Evolutionary conservation across 2,329 filamentous ascomycete species (phyloP).

Genomic region (Pyrenophora tritici-repentis): DNA sequence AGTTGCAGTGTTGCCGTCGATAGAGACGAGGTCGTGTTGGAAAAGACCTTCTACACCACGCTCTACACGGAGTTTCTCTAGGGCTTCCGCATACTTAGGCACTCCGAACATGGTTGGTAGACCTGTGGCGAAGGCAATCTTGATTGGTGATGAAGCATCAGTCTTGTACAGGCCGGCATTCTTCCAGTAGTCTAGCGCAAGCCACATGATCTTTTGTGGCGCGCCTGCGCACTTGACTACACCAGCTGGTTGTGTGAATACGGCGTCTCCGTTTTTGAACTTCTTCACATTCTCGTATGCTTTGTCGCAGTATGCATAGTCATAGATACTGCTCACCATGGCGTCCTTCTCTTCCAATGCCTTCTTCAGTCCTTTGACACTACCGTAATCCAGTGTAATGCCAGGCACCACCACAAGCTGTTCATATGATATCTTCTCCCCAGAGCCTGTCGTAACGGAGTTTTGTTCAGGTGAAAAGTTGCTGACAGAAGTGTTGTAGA

Average conservation of each 20-base stretch:
- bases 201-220: conserved; percentile 51
- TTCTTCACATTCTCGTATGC: conserved; percentile 37
- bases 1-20: conserved; percentile 46
- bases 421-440: conserved; percentile 64
- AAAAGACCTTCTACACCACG: conserved; percentile 47
- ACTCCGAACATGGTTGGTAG: conserved; percentile 50
- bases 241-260: conserved; percentile 49
- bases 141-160: conserved; percentile 37
- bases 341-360: conserved; percentile 44
- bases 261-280: conserved; percentile 42
- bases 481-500: conserved; percentile 61
- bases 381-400: conserved; percentile 38
- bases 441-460: conserved; percentile 59
- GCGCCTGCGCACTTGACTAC: conserved; percentile 49
- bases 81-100: conserved; percentile 44
- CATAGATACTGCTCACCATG: conserved; percentile 46
- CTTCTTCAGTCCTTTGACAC: conserved; percentile 42
- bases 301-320: conserved; percentile 48
- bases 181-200: conserved; percentile 48
- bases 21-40: conserved; percentile 45
- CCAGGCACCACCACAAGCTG: conserved; percentile 66
- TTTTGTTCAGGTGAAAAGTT: conserved; percentile 63
- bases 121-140: conserved; percentile 48
- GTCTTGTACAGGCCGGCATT: conserved; percentile 42
- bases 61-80: conserved; percentile 44